Evolutionary conservation across 2,329 filamentous ascomycete genomes (phyloP), one percentile per base, ranked within the genome.

Genomic region (Phyllosticta citribraziliensis): DNA sequence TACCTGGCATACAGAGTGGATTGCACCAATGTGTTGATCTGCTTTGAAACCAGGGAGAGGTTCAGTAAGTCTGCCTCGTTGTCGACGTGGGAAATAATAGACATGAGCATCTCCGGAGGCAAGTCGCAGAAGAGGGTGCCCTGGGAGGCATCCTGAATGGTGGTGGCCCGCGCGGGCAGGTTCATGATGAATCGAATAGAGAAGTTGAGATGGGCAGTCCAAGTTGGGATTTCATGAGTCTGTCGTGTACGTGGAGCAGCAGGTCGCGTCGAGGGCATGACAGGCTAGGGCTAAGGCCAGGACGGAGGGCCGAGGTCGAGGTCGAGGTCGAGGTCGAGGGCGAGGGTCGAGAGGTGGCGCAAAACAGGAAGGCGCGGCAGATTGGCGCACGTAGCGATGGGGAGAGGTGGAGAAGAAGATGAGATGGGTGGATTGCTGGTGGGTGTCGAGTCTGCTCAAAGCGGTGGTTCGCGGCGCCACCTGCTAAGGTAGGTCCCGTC

Each of bases 21-120:
- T 14, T 27, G 8, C 3, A 61, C 54, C 12, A 56, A 55, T 47
- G 19, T 40, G 40, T 57, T 56, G 19, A 61, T 11, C 4, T 54
- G 52, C 50, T 57, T 57, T 47, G 53, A 61, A 54, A 57, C 59
- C 5, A 61, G 20, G 2, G 59, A 61, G 54, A 61, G 59, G 47
- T 61, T 61, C 25, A 61, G 54, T 3, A 61, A 47, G 12, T 61
- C 59, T 20, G 55, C 55, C 17, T 24, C 19, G 9, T 53, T 27
- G 20, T 57, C 59, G 47, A 50, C 40, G 17, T 53, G 52, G 4
- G 59, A 56, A 11, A 61, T 19, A 19, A 61, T 50, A 35, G 53
- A 61, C 22, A 56, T 50, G 50, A 61, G 54, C 30, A 61, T 47
- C 30, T 61, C 59, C 9, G 50, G 59, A 22, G 59, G 59, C 11